Evolutionary conservation across 768 basidiomycete genomes (phyloP).

Genomic region (Termitomyces sp.): DNA sequence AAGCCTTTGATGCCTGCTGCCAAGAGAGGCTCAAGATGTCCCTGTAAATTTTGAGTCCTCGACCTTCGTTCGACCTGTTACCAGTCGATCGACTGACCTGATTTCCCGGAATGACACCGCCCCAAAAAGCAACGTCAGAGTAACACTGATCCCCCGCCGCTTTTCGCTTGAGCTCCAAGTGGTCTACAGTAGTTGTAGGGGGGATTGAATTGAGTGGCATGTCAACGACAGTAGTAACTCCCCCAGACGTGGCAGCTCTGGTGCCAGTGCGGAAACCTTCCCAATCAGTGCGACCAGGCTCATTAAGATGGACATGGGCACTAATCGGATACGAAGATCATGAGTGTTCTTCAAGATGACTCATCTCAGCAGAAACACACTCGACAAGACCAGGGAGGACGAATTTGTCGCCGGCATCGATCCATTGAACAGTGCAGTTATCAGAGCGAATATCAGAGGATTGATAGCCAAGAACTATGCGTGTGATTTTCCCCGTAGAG

Average conservation of each 20-base stretch:
- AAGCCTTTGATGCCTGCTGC: conserved; percentile 86
- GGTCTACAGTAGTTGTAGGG: conserved; percentile 81
- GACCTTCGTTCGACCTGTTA: background rate
- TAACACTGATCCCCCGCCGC: conserved; percentile 72
- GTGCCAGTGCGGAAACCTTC: conserved; percentile 95
- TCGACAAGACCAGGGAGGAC: conserved; percentile 81
- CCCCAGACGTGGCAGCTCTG: conserved; percentile 83
- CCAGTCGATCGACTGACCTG: conserved; percentile 38
- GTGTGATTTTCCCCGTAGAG: conserved; percentile 52
- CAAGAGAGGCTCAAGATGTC: conserved; percentile 70
- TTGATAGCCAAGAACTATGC: conserved; percentile 33
- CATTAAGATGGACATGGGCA: conserved; percentile 90
- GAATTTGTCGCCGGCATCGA: conserved; percentile 53
- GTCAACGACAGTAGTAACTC: conserved; percentile 93
- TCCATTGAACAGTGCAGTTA: conserved; percentile 26
- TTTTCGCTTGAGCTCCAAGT: conserved; percentile 64
- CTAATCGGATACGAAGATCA: conserved; percentile 29
- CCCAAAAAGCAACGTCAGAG: conserved; percentile 90
- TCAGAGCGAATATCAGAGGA: conserved; percentile 23
- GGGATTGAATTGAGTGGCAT: conserved; percentile 99
- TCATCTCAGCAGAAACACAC: conserved; percentile 33
- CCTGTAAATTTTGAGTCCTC: conserved; percentile 28
- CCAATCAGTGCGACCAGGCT: conserved; percentile 91
- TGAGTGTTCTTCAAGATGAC: conserved; percentile 4
- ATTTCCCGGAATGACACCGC: conserved; percentile 91